Base-by-base conservation (phyloP, 108 stramenopile genomes). In the Pseudonitzschia multistriata region DNA sequence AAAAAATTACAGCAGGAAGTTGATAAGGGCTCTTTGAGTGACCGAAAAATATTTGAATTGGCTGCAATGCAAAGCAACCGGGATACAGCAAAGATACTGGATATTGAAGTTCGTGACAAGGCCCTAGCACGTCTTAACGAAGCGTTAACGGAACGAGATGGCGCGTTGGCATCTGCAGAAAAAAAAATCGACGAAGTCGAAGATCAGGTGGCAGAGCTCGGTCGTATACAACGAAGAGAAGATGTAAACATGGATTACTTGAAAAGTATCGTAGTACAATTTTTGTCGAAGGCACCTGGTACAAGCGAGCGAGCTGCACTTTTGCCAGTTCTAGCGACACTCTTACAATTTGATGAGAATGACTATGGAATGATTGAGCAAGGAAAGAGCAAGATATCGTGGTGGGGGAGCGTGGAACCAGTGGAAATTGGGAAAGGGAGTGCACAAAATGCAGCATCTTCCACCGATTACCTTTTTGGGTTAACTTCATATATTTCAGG, bases 181-280 rank as follows among this genome's bases (percentile, higher is more conserved):
- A 74, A 81, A 27, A 74, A 73, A 1, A 79, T 83, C 2, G 76
- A 82, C n/a, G 74, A 90, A 70, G 80, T 73, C 49, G 87, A 90
- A 65, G 74, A 67, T 39, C 87, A 93, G 68, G 84, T 92, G 6
- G 89, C 91, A 66, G 88, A 91, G 45, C 73, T 92, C 14, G 78
- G 87, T 47, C 87, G 90, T 36, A 77, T 90, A 27, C 81, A 83
- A 39, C 81, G 94, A 53, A 76, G 92, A 21, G 91, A 96, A 73
- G 90, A 91, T 68, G 87, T 96, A 11, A 93, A 96, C 62, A 73
- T 96, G 78, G 94, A 96, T 64, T 96, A 96, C 68, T 68, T 96
- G 45, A 96, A 96, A 71, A 87, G 90, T 67, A 88, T 89, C 54
- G 85, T 96, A 5, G 94, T 96, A n/a, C 88, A 96, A 70, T 96